Base-by-base conservation (phyloP, 306 rosid species). In the Cicer judaicum region DNA sequence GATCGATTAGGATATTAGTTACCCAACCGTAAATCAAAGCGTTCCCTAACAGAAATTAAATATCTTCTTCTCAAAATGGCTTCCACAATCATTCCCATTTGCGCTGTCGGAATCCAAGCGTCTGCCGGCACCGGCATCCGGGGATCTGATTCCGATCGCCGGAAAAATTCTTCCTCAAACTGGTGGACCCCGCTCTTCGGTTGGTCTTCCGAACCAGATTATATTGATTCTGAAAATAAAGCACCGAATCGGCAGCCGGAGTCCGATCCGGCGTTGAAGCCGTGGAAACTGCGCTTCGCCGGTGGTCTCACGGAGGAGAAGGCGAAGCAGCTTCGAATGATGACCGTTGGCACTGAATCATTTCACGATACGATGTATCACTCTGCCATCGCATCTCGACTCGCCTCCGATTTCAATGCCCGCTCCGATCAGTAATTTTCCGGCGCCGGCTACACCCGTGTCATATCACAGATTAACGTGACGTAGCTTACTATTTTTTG, bases 171-270 rank as follows among this genome's bases (percentile, higher is more conserved):
- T 18, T 63, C 88, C 15, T n/a, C 92, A 42, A 87, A 29, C 80
- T 91, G 96, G 97, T 93, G 92, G 97, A 68, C 82, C 47, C 98
- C 97, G 10, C 84, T 91, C 7, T 91, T 93, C 83, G 96, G 92
- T 0, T 84, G 82, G 88, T 91, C 98, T 10, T 64, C 91, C 41
- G 96, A 93, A 15, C 92, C 98, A 1, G 96, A 93, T 80, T 93
- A 93, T 88, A 88, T 93, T 63, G 90, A 84, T 70, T 73, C 83
- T 34, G 53, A 6, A 41, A 69, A 52, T 64, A 81, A 74, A 19
- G 72, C 67, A 1, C 39, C 82, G 12, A 74, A 70, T n/a, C 70
- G 59, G 0, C 72, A 2, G 52, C 55, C 21, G 78, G 81, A 47
- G 41, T 74, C 83, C 2, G 77, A 80, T 12, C 34, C 50, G n/a